These are phyloP conservation scores for Amanita subjunquillea DNA, from an alignment of 768 basidiomycete genomes.

Conservation along the genomic window DNA sequence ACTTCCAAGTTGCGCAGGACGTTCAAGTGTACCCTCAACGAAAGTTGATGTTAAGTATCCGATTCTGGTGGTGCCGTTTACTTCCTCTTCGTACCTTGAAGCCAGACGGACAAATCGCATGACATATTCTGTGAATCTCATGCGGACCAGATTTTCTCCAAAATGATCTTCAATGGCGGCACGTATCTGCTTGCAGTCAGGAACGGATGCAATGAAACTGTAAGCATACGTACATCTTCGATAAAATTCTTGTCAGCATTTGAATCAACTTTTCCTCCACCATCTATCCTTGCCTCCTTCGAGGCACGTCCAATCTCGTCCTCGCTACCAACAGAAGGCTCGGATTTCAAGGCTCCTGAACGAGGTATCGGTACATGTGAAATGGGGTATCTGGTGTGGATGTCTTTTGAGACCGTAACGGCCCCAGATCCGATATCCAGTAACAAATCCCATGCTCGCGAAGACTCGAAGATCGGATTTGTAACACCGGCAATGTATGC, in stretches of 20 bases:
- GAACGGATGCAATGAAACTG: background rate
- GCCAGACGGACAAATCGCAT: constrained; percentile 81
- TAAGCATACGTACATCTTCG: constrained; percentile 66
- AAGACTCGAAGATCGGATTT: constrained; percentile 90
- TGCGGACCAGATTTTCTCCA: constrained; percentile 80
- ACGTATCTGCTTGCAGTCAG: constrained; percentile 46
- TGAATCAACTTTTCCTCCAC: constrained; percentile 44
- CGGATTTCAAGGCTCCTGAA: constrained; percentile 54
- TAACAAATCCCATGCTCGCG: constrained; percentile 85
- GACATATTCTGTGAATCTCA: constrained; percentile 86
- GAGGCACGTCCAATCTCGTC: constrained; percentile 57
- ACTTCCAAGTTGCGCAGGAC: constrained; percentile 54
- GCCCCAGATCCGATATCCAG: constrained; percentile 85
- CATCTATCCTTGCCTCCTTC: constrained; percentile 49
- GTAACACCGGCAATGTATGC: constrained; percentile 97
- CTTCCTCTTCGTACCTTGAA: constrained; percentile 82
- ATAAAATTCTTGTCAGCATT: constrained; percentile 80
- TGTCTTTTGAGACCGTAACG: constrained; percentile 83
- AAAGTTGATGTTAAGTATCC: constrained; percentile 58
- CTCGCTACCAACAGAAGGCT: constrained; percentile 51
- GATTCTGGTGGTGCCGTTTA: constrained; percentile 66
- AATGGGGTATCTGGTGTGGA: constrained; percentile 47
- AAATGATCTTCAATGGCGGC: constrained; percentile 86
- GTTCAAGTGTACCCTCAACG: constrained; percentile 28
- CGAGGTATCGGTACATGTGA: constrained; percentile 33